These are phyloP conservation scores for Zygosaccharomyces bailii DNA, from an alignment of 805 yeast species.

Conservation along the genomic window DNA sequence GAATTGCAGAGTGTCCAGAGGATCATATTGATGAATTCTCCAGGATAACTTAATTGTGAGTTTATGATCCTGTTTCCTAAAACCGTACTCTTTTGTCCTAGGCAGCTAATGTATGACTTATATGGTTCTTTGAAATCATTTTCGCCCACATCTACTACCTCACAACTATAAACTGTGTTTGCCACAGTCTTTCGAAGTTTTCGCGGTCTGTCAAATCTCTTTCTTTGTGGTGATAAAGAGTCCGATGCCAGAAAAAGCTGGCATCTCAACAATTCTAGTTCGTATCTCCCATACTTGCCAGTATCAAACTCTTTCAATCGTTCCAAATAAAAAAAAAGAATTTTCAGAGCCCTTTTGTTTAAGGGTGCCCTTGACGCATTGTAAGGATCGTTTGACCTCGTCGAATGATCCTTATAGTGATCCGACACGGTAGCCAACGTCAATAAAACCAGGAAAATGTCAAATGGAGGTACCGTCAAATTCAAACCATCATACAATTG, in stretches of 20 bases:
- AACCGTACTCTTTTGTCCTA: conserved; percentile 20
- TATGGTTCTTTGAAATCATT: conserved; percentile 16
- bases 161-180: conserved; percentile 8
- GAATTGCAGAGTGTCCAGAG: conserved; percentile 30
- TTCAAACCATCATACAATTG: conserved; percentile 10
- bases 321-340: conserved; percentile 26
- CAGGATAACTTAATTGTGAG: conserved; percentile 19
- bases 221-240: conserved; percentile 16
- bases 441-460: conserved; percentile 35
- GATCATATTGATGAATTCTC: conserved; percentile 28
- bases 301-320: conserved; percentile 21
- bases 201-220: background rate
- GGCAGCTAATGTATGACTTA: conserved; percentile 25
- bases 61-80: conserved; percentile 24
- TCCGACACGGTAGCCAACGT: conserved; percentile 38
- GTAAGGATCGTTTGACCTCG: conserved; percentile 29
- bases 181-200: conserved; percentile 18
- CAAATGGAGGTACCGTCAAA: conserved; percentile 35
- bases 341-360: conserved; percentile 34
- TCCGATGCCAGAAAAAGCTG: conserved; percentile 30
- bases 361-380: conserved; percentile 30
- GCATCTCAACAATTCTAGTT: conserved; percentile 30
- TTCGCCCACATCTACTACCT: background rate
- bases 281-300: conserved; percentile 15
- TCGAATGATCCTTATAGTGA: conserved; percentile 27